phyloP scores from a whole-genome alignment of 2,329 filamentous ascomycete genomes.

The Curvularia spicifera region DNA sequence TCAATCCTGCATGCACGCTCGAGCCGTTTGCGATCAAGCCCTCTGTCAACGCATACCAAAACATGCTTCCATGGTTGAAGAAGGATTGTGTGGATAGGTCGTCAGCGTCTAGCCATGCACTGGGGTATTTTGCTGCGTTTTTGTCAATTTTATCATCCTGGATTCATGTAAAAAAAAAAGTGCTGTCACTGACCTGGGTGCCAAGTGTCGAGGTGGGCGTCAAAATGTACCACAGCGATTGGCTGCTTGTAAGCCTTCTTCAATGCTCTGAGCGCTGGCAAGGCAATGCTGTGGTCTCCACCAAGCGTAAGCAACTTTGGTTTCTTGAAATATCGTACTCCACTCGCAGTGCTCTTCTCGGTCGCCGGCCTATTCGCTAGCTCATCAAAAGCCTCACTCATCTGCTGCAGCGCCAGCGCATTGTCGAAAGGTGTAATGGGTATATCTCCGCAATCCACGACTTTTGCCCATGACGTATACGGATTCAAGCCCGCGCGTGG shows the following conservation, averaged over 20 bases:
- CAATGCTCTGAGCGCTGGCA: constrained; percentile 58
- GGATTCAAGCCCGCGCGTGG: constrained; percentile 82
- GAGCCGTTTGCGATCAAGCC: constrained; percentile 76
- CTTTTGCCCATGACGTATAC: constrained; percentile 76
- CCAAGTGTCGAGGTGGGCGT: constrained; percentile 82
- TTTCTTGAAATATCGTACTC: constrained; percentile 51
- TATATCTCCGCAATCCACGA: constrained; percentile 91
- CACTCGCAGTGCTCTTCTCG: constrained; percentile 45
- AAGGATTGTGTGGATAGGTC: constrained; percentile 67
- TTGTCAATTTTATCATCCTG: too few species aligned
- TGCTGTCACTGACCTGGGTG: constrained; percentile 60
- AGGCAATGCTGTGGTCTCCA: constrained; percentile 59
- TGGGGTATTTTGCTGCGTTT: constrained; percentile 81
- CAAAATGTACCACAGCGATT: constrained; percentile 59
- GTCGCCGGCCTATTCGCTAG: constrained; percentile 60
- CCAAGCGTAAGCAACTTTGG: constrained; percentile 58
- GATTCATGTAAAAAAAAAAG: too few species aligned
- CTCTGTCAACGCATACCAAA: constrained; percentile 84
- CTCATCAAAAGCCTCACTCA: constrained; percentile 80
- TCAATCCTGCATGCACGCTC: constrained; percentile 81
- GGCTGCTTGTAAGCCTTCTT: constrained; percentile 54
- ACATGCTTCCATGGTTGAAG: constrained; percentile 91
- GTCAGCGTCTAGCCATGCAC: constrained; percentile 67
- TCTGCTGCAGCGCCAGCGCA: constrained; percentile 77
- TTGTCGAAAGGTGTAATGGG: constrained; percentile 89